Conservation (phyloP, 257 asterid genomes). For the Nyctanthes arbortristis region DNA sequence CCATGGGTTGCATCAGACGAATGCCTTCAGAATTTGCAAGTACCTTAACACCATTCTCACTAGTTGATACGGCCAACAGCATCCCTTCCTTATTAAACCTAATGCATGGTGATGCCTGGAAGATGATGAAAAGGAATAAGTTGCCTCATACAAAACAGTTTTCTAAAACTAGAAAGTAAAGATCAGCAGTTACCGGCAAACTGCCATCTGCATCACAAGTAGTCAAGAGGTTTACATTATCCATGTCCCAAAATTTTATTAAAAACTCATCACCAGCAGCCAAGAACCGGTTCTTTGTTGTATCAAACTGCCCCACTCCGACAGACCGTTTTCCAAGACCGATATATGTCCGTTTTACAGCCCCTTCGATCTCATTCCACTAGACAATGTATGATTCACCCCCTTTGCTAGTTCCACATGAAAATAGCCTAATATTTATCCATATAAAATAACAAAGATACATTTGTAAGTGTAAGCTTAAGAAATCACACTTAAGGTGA, state of each 20-base stretch:
- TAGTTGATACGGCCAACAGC: constrained; percentile 64
- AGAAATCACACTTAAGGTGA: constrained; percentile 2
- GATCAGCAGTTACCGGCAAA: constrained; percentile 45
- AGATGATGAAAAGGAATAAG: constrained; percentile 18
- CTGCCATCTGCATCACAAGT: constrained; percentile 63
- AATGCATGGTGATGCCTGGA: constrained; percentile 68
- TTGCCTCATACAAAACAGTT: constrained; percentile 6
- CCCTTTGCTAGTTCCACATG: constrained; percentile 66
- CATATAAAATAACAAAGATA: background rate
- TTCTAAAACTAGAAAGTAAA: constrained; percentile 10
- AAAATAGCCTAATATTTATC: constrained; percentile 50
- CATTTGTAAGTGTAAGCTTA: constrained; percentile 3
- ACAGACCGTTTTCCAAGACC: constrained; percentile 56
- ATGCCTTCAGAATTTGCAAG: constrained; percentile 58
- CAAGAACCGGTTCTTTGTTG: constrained; percentile 57
- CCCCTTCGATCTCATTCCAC: constrained; percentile 73
- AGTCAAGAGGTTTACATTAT: constrained; percentile 42
- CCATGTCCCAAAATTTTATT: constrained; percentile 77
- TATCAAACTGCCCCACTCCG: constrained; percentile 69
- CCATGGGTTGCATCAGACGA: constrained; percentile 36
- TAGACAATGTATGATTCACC: constrained; percentile 63
- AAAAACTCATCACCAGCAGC: constrained; percentile 71
- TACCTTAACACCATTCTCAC: constrained; percentile 59
- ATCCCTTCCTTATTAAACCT: constrained; percentile 65
- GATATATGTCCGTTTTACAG: constrained; percentile 49